A percentile compares a stretch with the other conserved stretches of the same genome.
phyloP scores from a whole-genome alignment of 1,284 basidiomycete genomes.

The Leccinum griseonigrum region DNA sequence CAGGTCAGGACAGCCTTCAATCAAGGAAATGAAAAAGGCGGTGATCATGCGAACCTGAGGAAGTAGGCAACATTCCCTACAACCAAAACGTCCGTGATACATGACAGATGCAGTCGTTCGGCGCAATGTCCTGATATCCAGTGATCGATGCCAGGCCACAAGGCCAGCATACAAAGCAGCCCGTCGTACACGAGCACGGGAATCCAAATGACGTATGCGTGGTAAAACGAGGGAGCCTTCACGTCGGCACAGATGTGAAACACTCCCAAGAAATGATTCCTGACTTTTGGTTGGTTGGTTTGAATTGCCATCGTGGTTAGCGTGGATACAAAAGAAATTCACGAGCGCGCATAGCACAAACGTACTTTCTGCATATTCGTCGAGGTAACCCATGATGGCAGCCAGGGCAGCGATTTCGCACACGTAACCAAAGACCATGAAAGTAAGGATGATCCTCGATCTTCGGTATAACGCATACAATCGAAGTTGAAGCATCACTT shows the following conservation, averaged over 20 bases:
- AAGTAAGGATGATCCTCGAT: slow-evolving; percentile 10
- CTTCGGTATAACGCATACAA: slow-evolving; percentile 18
- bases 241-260: slow-evolving; percentile 18
- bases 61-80: slow-evolving; percentile 20
- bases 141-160: slow-evolving; percentile 13
- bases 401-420: slow-evolving; percentile 12
- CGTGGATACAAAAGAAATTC: background rate
- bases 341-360: background rate
- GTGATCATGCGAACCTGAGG: slow-evolving; percentile 12
- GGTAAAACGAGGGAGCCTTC: slow-evolving; percentile 10
- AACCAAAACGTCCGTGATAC: slow-evolving; percentile 9
- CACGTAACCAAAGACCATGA: slow-evolving; percentile 17
- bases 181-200: slow-evolving; percentile 18
- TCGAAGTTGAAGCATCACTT: slow-evolving; percentile 17
- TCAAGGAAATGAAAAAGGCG: background rate
- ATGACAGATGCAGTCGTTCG: background rate
- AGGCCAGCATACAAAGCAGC: slow-evolving; percentile 17
- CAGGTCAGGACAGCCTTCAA: background rate
- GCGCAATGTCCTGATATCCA: slow-evolving; percentile 5
- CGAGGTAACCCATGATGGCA: slow-evolving; percentile 2
- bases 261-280: slow-evolving; percentile 5
- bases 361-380: slow-evolving; percentile 6
- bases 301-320: background rate
- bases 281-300: slow-evolving; percentile 1
- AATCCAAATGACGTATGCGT: slow-evolving; percentile 19